Evolutionary conservation across 2,329 filamentous ascomycete genomes (phyloP).

Genomic region (Claviceps pazoutovae): DNA sequence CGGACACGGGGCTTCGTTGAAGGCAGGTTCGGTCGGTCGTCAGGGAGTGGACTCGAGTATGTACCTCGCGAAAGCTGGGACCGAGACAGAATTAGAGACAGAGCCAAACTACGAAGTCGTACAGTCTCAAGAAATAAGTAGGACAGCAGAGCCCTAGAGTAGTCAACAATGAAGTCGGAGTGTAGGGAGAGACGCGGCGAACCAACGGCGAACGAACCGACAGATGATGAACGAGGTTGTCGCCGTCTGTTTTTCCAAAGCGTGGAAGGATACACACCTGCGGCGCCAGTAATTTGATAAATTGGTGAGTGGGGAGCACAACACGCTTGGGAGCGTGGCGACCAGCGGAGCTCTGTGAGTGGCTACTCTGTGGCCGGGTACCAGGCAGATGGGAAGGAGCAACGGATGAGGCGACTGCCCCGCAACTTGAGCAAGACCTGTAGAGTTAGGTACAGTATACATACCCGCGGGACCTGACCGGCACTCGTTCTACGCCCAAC

Average conservation of each 20-base stretch:
- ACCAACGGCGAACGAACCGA: not conserved
- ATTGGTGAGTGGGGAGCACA: slow-evolving; percentile 1
- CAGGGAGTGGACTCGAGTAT: not conserved
- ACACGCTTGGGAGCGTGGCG: slow-evolving; percentile 1
- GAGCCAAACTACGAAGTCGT: not conserved
- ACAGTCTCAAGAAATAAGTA: not conserved
- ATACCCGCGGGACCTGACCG: not conserved
- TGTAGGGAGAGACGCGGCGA: not conserved
- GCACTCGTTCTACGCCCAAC: not conserved
- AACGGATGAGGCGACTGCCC: not conserved
- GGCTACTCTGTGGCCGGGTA: not conserved
- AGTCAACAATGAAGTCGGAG: not conserved
- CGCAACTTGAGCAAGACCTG: too few species aligned
- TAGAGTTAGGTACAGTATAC: too few species aligned
- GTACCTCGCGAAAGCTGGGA: not conserved
- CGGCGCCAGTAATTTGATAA: slow-evolving; percentile 3
- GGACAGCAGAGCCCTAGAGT: not conserved
- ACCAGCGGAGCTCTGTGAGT: slow-evolving; percentile 7
- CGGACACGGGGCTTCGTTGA: slow-evolving; percentile 15
- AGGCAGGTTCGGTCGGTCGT: slow-evolving; percentile 2
- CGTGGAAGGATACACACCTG: slow-evolving; percentile 1
- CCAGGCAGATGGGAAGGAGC: slow-evolving; percentile 1
- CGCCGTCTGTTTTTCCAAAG: slow-evolving; percentile 4
- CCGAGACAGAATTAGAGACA: not conserved
- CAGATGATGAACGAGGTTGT: slow-evolving; percentile 3